Conservation (phyloP, 1,139 yeast species). For the Taphrina populina region DNA sequence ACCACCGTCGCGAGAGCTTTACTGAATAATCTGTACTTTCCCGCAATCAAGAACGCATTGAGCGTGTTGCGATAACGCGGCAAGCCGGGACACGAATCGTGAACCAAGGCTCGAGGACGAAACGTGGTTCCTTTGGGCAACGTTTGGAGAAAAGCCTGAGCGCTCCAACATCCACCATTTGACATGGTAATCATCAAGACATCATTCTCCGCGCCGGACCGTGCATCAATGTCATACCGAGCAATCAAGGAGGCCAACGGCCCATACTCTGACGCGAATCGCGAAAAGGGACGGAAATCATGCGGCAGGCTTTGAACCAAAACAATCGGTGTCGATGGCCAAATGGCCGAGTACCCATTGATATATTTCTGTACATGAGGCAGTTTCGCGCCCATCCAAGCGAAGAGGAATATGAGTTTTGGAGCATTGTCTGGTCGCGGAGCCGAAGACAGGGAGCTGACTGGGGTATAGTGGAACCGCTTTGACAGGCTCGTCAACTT, state of each 20-base stretch:
- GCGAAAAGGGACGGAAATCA: constrained; percentile 14
- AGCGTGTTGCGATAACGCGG: constrained; percentile 9
- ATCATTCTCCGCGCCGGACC: not conserved
- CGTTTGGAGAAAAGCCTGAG: constrained; percentile 3
- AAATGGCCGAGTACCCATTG: constrained; percentile 18
- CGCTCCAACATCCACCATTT: constrained; percentile 17
- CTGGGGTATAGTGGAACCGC: constrained; percentile 18
- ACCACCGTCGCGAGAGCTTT: constrained; percentile 16
- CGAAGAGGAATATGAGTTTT: constrained; percentile 6
- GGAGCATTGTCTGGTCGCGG: not conserved
- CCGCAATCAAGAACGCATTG: constrained; percentile 15
- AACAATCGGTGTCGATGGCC: constrained; percentile 22
- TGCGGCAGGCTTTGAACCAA: constrained; percentile 13
- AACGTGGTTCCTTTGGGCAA: not conserved
- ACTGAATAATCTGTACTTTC: constrained; percentile 9
- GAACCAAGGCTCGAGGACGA: constrained; percentile 13
- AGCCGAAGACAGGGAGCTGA: not conserved
- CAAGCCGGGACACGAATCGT: constrained; percentile 9
- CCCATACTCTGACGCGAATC: constrained; percentile 12
- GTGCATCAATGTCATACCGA: not conserved
- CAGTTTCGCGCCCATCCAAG: constrained; percentile 21
- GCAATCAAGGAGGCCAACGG: not conserved
- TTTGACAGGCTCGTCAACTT: constrained; percentile 15
- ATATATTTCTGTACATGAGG: constrained; percentile 13
- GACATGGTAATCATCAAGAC: constrained; percentile 21